Conservation (phyloP, 768 basidiomycete species). For the Agrocybe praecox region DNA sequence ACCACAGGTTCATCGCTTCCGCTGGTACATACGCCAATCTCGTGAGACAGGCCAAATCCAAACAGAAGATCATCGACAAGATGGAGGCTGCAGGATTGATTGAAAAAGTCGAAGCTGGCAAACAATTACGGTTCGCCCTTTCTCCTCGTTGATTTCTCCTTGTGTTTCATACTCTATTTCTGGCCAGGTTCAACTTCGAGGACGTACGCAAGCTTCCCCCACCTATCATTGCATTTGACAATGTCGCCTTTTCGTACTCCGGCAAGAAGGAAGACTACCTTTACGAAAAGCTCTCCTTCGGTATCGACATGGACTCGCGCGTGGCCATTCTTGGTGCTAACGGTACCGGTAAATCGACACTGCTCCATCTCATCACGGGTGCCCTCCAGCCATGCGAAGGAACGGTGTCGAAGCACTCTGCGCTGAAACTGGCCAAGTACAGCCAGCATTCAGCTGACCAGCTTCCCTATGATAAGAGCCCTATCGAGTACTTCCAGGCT, state of each 20-base stretch:
- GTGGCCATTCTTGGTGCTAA: slow-evolving; percentile 97
- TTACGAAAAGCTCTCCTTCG: slow-evolving; percentile 89
- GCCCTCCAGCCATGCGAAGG: slow-evolving; percentile 80
- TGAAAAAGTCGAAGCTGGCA: slow-evolving; percentile 82
- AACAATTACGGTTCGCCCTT: slow-evolving; percentile 55
- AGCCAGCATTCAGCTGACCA: slow-evolving; percentile 99
- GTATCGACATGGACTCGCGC: slow-evolving; percentile 97
- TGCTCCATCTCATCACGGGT: slow-evolving; percentile 59
- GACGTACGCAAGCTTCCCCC: slow-evolving; percentile 92
- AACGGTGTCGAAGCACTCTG: slow-evolving; percentile 85
- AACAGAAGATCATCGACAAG: slow-evolving; percentile 99
- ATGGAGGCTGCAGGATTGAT: slow-evolving; percentile 99
- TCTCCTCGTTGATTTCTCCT: not conserved
- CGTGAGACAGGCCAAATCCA: slow-evolving; percentile 98
- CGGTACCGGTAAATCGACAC: slow-evolving; percentile 78
- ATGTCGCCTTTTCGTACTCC: slow-evolving; percentile 95
- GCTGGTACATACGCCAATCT: slow-evolving; percentile 99
- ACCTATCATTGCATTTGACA: slow-evolving; percentile 95
- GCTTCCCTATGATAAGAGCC: slow-evolving; percentile 88
- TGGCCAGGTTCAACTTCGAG: slow-evolving; percentile 90
- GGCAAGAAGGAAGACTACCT: slow-evolving; percentile 87
- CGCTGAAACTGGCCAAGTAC: slow-evolving; percentile 96
- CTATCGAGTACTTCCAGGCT: slow-evolving; percentile 92
- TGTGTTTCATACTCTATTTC: not conserved
- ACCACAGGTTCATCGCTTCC: slow-evolving; percentile 89